Conservation (phyloP, 2,329 filamentous ascomycete species). For the Alternaria solani region DNA sequence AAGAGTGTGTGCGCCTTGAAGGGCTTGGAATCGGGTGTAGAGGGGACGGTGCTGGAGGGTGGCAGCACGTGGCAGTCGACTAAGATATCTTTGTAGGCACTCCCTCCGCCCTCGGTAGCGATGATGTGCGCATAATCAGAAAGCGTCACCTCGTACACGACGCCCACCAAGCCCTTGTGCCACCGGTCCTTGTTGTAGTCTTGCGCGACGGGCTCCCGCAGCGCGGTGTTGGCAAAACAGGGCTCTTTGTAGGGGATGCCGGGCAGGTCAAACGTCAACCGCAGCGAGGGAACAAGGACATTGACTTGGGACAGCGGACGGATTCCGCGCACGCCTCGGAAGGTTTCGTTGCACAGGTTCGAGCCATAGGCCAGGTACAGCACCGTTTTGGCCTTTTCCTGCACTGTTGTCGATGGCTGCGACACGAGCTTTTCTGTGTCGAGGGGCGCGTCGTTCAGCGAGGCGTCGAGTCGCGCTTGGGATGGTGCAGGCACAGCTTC, state of each 20-base stretch:
- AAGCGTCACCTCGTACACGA: slow-evolving; percentile 92
- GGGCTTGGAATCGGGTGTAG: slow-evolving; percentile 65
- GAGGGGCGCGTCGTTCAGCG: slow-evolving; percentile 38
- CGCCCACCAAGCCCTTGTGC: slow-evolving; percentile 85
- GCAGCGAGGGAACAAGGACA: slow-evolving; percentile 79
- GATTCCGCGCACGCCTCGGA: slow-evolving; percentile 79
- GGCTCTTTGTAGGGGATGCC: slow-evolving; percentile 88
- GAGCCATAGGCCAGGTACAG: slow-evolving; percentile 79
- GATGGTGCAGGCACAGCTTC: slow-evolving; percentile 31
- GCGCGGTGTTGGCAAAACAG: slow-evolving; percentile 85
- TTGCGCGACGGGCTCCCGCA: slow-evolving; percentile 54
- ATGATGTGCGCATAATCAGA: slow-evolving; percentile 86
- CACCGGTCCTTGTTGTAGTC: slow-evolving; percentile 67
- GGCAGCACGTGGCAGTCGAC: slow-evolving; percentile 79
- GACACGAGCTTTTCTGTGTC: slow-evolving; percentile 28
- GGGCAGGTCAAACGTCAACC: slow-evolving; percentile 83
- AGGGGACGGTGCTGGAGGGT: slow-evolving; percentile 66
- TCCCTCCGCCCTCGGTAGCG: slow-evolving; percentile 86
- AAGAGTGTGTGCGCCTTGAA: slow-evolving; percentile 90
- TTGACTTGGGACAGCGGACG: slow-evolving; percentile 81
- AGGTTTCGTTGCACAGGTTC: slow-evolving; percentile 82
- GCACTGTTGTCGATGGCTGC: slow-evolving; percentile 16
- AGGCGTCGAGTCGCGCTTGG: slow-evolving; percentile 43
- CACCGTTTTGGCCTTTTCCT: slow-evolving; percentile 47
- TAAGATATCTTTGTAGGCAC: slow-evolving; percentile 82